phyloP scores from a whole-genome alignment of 2,329 filamentous ascomycete species.

The Aspergillus floridensis region DNA sequence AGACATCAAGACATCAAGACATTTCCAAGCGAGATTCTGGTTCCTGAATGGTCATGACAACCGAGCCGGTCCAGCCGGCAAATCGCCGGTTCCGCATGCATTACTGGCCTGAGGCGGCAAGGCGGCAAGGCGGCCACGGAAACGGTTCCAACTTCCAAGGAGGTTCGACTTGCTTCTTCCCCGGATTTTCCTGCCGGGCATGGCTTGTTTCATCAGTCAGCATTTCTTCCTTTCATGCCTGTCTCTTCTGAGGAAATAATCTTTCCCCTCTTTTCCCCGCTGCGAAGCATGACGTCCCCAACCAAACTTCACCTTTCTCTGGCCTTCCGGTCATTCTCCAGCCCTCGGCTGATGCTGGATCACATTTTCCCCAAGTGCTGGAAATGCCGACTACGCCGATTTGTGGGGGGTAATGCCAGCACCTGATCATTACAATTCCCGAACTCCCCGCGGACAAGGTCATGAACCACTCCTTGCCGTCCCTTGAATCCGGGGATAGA shows the following conservation, averaged over 20 bases:
- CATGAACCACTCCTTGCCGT: not conserved
- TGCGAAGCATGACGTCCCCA: not conserved
- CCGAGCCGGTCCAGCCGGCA: slow-evolving; percentile 12
- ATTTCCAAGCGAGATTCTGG: not conserved
- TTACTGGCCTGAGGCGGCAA: not conserved
- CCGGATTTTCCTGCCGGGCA: slow-evolving; percentile 17
- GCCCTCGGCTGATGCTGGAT: not conserved
- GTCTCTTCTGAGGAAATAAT: too few species aligned
- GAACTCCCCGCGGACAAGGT: not conserved
- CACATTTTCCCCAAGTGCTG: too few species aligned
- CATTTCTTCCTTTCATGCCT: not conserved
- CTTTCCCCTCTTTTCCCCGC: not conserved
- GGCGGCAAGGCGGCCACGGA: not conserved
- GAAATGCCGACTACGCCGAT: not conserved
- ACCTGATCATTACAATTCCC: not conserved
- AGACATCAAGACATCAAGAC: not conserved
- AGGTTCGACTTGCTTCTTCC: slow-evolving; percentile 3
- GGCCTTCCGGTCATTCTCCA: not conserved
- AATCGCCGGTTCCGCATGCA: not conserved
- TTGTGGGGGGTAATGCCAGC: not conserved
- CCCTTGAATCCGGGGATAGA: not conserved
- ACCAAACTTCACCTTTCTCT: not conserved
- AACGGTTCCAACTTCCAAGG: not conserved
- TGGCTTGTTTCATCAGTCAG: slow-evolving; percentile 1
- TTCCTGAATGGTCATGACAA: slow-evolving; percentile 6